Percentiles rank a stretch among this genome's conserved stretches.
Evolutionary conservation across 2,329 filamentous ascomycete genomes (phyloP).

Genomic region (Pseudovirgaria hyperparasitica): DNA sequence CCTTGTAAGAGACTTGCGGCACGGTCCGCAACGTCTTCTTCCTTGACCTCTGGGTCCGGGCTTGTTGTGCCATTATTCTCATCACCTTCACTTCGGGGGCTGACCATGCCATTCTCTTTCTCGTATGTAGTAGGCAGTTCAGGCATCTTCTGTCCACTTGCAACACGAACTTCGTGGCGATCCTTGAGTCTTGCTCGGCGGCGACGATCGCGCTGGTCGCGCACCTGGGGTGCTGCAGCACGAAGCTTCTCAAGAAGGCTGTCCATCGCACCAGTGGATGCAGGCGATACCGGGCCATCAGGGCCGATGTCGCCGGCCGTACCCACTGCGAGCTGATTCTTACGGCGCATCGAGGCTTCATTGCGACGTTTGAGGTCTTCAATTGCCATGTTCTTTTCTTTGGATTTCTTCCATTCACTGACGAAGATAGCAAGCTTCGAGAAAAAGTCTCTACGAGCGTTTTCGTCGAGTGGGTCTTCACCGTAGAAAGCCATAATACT

Average conservation of each 20-base stretch:
- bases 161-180: conserved; percentile 75
- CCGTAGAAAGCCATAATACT: conserved; percentile 96
- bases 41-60: conserved; percentile 33
- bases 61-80: conserved; percentile 13
- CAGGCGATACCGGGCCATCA: conserved; percentile 39
- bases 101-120: conserved; percentile 38
- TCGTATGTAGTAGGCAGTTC: conserved; percentile 47
- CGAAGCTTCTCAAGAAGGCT: conserved; percentile 87
- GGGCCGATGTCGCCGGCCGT: conserved; percentile 37
- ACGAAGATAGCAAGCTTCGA: conserved; percentile 84
- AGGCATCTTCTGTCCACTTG: conserved; percentile 79
- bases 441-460: conserved; percentile 90
- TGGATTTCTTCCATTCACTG: conserved; percentile 88
- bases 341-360: conserved; percentile 86
- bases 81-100: conserved; percentile 30
- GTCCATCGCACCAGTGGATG: conserved; percentile 88
- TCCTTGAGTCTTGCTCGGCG: conserved; percentile 82
- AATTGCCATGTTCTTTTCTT: conserved; percentile 74
- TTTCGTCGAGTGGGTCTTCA: conserved; percentile 84
- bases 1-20: conserved; percentile 76
- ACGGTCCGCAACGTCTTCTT: conserved; percentile 70
- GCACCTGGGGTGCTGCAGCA: conserved; percentile 77
- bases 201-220: conserved; percentile 79
- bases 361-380: conserved; percentile 78
- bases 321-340: conserved; percentile 42